A percentile compares a stretch with the other conserved stretches of the same genome.
Evolutionary conservation across 2,329 filamentous ascomycete species (phyloP).

Genomic region (Amylocarpus encephaloides): DNA sequence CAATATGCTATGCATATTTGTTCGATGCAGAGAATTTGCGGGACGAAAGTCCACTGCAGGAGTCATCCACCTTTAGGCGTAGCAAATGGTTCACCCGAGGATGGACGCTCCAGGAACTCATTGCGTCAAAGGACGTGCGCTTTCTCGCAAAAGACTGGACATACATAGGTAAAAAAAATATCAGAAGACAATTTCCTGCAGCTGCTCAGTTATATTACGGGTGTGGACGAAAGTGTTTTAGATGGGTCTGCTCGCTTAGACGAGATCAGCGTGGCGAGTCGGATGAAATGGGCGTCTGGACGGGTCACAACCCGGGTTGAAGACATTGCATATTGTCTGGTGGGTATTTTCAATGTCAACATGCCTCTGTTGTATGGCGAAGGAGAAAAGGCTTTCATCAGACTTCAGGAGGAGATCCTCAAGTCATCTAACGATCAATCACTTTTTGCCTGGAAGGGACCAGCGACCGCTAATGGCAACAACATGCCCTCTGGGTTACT

Average conservation of each 20-base stretch:
- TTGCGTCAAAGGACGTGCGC: neutral
- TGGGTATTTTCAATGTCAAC: slow-evolving; percentile 39
- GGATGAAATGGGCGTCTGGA: slow-evolving; percentile 37
- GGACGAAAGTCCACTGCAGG: neutral
- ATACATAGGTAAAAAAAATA: too few relatives aligned
- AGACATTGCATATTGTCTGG: slow-evolving; percentile 39
- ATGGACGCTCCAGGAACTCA: slow-evolving; percentile 1
- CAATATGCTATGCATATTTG: slow-evolving; percentile 14
- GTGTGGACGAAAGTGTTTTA: too few relatives aligned
- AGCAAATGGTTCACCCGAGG: slow-evolving; percentile 8
- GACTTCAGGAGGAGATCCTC: slow-evolving; percentile 35
- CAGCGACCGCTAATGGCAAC: neutral
- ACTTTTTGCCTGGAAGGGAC: slow-evolving; percentile 26
- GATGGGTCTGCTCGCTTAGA: too few relatives aligned
- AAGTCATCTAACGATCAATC: slow-evolving; percentile 26
- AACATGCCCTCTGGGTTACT: too few relatives aligned
- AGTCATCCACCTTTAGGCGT: neutral
- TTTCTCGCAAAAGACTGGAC: too few relatives aligned
- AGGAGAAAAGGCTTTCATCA: slow-evolving; percentile 26
- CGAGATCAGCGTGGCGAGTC: slow-evolving; percentile 27
- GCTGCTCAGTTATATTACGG: too few relatives aligned
- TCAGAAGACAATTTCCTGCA: too few relatives aligned
- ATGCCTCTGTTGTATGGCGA: slow-evolving; percentile 41
- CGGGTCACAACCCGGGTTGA: slow-evolving; percentile 33
- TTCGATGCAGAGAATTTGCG: neutral